Evolutionary conservation across 192 early-diverging fungal genomes (phyloP), one percentile per base, ranked within the genome.

Genomic region (Backusella australiensis): DNA sequence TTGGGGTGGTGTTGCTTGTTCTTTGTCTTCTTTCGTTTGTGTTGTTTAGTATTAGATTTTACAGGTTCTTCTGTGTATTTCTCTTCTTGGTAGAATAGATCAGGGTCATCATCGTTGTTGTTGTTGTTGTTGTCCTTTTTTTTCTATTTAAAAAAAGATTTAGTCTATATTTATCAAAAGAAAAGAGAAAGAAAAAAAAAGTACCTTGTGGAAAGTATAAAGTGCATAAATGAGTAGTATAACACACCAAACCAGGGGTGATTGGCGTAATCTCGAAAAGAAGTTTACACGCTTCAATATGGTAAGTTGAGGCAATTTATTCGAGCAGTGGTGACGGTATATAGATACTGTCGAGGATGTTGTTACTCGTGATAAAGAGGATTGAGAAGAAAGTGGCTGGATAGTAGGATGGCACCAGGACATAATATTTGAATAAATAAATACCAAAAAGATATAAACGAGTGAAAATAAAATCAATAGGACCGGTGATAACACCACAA

Each of bases 401-500:
- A 63, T 63, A 23, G 56, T 63, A 23, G 56, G 26, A 29, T 29
- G 56, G 26, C 56, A 63, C 56, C 56, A 41, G 9, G 68, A 69
- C 38, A 39, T 23, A 21, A 74, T 12, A 14, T 74, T 35, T 26
- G 72, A 74, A 26, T 63, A 74, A 63, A 74, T 38, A 38, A 56
- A 74, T 6, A 74, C 19, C 19, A 74, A 35, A 15, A 65, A 26
- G 35, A 74, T 74, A 23, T 23, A 39, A 26, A 74, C 34, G 53
- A 56, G 72, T 59, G 72, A 63, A 34, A 74, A 21, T 29, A 74
- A 36, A 32, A 74, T 52, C 21, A 74, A 56, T 5, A 72, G 9
- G 12, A 74, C 72, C 11, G 56, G 72, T 41, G 53, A 41, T 36
- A 74, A 41, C 12, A 74, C 72, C 35, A 74, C 56, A 41, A 74